Percentiles rank a stretch among this genome's conserved stretches.
Conservation (phyloP, 192 early-diverging fungal species). For the Linnemannia hyalina region DNA sequence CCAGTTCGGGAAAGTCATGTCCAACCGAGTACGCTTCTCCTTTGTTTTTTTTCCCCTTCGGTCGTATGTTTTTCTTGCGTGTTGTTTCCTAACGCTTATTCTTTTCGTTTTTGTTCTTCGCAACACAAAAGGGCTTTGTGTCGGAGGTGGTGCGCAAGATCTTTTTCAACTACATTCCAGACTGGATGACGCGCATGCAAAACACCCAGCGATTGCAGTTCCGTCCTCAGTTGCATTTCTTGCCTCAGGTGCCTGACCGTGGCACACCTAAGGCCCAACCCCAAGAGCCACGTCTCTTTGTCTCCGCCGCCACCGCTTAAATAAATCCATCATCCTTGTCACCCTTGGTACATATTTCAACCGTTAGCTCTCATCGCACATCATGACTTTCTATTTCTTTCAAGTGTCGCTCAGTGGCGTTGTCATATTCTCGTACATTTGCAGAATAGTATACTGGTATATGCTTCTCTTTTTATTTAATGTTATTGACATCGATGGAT, state of each 20-base stretch:
- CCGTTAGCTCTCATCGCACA: no score
- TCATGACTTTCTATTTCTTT: neutral
- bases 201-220: slow-evolving; percentile 37
- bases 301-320: neutral
- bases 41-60: neutral
- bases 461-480: neutral
- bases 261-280: slow-evolving; percentile 39
- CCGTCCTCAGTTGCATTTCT: slow-evolving; percentile 48
- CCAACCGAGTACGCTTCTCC: slow-evolving; percentile 4
- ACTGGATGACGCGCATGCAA: slow-evolving; percentile 36
- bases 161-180: slow-evolving; percentile 52
- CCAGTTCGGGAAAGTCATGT: slow-evolving; percentile 35
- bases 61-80: neutral
- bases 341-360: neutral
- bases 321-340: neutral
- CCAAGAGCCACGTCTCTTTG: slow-evolving; percentile 40
- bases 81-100: neutral
- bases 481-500: neutral
- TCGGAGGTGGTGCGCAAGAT: slow-evolving; percentile 43
- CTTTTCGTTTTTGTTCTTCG: neutral
- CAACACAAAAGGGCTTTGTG: slow-evolving; percentile 15
- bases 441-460: neutral
- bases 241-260: slow-evolving; percentile 43
- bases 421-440: neutral
- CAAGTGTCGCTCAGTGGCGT: neutral